Conservation (phyloP, 2,329 filamentous ascomycete species). For the Diaporthe citri region DNA sequence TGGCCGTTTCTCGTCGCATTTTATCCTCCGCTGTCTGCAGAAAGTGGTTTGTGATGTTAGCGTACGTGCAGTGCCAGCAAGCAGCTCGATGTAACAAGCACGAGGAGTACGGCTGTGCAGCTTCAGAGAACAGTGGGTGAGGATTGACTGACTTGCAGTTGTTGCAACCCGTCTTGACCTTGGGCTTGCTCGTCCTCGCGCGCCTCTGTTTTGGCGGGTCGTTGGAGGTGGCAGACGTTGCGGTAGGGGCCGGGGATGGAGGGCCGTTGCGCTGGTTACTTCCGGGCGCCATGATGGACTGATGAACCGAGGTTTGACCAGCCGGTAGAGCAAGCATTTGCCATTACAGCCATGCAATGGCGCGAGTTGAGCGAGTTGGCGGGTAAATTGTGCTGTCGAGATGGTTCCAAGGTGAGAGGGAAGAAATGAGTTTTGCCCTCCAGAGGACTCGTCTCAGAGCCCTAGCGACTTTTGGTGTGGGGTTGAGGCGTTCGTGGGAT, state of each 20-base stretch:
- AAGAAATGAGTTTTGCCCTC: not conserved
- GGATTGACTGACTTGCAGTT: constrained; percentile 73
- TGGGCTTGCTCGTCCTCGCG: constrained; percentile 67
- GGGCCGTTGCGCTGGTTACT: constrained; percentile 25
- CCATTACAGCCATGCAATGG: constrained; percentile 34
- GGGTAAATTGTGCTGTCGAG: not conserved
- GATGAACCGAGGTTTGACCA: constrained; percentile 11
- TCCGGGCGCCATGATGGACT: constrained; percentile 33
- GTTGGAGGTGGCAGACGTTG: constrained; percentile 38
- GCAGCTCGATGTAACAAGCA: constrained; percentile 7
- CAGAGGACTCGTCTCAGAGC: not conserved
- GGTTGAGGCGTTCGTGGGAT: constrained; percentile 28
- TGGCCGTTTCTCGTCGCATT: constrained; percentile 75
- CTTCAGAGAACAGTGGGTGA: constrained; percentile 27
- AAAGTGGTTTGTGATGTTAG: constrained; percentile 37
- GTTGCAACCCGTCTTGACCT: constrained; percentile 75
- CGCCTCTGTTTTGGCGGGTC: constrained; percentile 51
- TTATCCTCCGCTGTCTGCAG: constrained; percentile 70
- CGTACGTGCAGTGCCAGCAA: not conserved
- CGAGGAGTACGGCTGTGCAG: not conserved
- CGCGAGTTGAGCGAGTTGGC: not conserved
- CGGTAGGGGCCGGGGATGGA: constrained; percentile 33
- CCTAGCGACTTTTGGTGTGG: constrained; percentile 11
- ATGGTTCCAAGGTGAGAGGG: not conserved
- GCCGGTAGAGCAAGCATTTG: constrained; percentile 21